phyloP scores from a whole-genome alignment of 768 basidiomycete species.

The Suillus fuscotomentosus region DNA sequence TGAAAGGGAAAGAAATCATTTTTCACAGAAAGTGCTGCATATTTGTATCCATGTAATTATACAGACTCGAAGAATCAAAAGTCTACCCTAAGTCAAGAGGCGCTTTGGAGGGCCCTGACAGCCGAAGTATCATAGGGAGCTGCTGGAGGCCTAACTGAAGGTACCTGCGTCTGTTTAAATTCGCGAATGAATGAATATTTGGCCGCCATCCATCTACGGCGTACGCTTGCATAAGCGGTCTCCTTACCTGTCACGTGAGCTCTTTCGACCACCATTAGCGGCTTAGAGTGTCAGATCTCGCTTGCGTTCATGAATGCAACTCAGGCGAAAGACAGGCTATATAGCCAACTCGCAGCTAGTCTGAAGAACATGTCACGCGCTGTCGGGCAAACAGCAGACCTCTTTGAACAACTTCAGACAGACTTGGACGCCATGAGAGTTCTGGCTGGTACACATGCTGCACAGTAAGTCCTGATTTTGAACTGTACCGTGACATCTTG shows the following conservation, averaged over 20 bases:
- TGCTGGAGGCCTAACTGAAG: no score
- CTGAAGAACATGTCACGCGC: constrained; percentile 67
- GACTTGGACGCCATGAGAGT: constrained; percentile 79
- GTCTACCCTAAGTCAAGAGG: background rate
- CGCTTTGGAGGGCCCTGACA: no score
- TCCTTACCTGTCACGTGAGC: no score
- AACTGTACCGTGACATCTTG: background rate
- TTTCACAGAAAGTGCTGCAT: background rate
- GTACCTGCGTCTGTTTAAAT: no score
- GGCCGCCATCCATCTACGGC: no score
- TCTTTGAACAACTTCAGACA: constrained; percentile 73
- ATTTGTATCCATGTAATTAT: background rate
- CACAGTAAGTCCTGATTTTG: constrained; percentile 56
- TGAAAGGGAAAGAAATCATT: background rate
- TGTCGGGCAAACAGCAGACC: constrained; percentile 68
- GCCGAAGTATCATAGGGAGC: no score
- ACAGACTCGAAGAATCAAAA: background rate
- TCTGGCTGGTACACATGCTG: constrained; percentile 76
- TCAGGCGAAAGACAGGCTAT: constrained; percentile 79
- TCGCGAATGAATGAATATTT: no score
- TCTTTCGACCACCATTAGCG: no score
- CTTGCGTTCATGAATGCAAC: constrained; percentile 49
- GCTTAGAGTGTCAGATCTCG: background rate
- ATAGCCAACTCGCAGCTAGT: constrained; percentile 70
- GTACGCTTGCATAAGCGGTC: no score